Percentiles rank a stretch among this genome's conserved stretches.
Conservation (phyloP, 805 yeast genomes). For the Millerozyma miso region DNA sequence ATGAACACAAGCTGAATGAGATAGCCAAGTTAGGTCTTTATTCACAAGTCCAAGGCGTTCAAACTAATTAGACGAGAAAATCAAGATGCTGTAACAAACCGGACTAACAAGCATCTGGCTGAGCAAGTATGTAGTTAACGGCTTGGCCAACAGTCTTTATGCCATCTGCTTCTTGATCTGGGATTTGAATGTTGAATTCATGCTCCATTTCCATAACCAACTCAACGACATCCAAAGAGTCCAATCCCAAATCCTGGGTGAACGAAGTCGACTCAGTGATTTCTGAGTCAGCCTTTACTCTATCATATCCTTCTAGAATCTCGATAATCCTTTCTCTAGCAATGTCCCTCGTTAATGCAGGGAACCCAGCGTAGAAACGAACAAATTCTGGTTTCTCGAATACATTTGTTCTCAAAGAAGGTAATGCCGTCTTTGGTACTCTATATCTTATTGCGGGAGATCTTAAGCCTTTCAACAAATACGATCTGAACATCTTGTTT, state of each 20-base stretch:
- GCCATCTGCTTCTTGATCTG: constrained; percentile 43
- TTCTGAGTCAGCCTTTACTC: constrained; percentile 38
- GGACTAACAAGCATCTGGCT: constrained; percentile 37
- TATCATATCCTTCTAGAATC: constrained; percentile 61
- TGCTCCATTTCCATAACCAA: constrained; percentile 46
- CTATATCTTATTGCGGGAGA: constrained; percentile 15
- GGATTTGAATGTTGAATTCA: constrained; percentile 45
- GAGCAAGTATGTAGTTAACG: constrained; percentile 38
- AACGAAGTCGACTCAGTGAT: constrained; percentile 34
- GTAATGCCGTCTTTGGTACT: constrained; percentile 8
- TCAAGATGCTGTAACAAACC: not conserved
- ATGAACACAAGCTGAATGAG: no score
- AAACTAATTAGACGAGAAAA: not conserved
- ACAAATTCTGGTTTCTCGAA: constrained; percentile 10
- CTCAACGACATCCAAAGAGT: constrained; percentile 45
- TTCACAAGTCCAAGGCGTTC: not conserved
- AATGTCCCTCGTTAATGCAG: constrained; percentile 58
- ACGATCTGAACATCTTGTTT: constrained; percentile 28
- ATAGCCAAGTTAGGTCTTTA: not conserved
- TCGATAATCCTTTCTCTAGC: constrained; percentile 61
- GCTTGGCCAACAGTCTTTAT: constrained; percentile 46
- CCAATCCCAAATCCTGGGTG: constrained; percentile 42
- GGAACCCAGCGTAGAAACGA: constrained; percentile 51
- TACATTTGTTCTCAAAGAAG: constrained; percentile 4
- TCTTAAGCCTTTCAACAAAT: constrained; percentile 23